Base-by-base conservation (phyloP, 768 basidiomycete species). In the Amanita thiersii region DNA sequence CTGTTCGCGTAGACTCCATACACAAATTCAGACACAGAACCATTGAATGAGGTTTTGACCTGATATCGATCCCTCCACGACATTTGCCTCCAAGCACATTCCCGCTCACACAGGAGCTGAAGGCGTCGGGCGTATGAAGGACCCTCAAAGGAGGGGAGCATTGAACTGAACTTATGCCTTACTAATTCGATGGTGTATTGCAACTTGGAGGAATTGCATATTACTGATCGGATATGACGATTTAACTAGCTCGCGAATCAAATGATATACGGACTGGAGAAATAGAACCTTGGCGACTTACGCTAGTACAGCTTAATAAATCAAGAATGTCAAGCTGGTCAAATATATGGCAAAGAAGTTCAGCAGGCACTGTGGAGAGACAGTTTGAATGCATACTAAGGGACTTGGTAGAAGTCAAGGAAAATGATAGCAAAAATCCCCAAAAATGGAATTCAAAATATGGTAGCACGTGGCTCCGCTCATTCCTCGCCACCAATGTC, bases 1-100 rank as follows among this genome's bases (percentile, higher is more conserved):
- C 68, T 69, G 49, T 69, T 70, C 1, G 65, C 73, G 51, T 75
- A 77, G 18, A 72, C 50, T 1, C 71, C 73, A 6, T 69, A 70
- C 3, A 64, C 60, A 50, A 75, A 73, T 44, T 75, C 72, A 49
- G 73, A 75, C 1, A 74, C 63, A 0, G 67, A 66, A 3, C 70
- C 72, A 0, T 69, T 65, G 6, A 64, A 64, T 0, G 70, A 68
- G 4, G 72, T 50, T 3, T 61, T 52, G 24, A 73, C 52, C 14
- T 55, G 61, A 46, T 62, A 59, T 12, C 56, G 54, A 36, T 54
- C 53, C 38, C 58, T 68, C 61, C 64, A 69, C 14, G 54, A 52
- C 15, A 75, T 52, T 5, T 56, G 58, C 41, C 65, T 66, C 75
- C 76, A 77, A n/a, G 65, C 66, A 11, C 55, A 47, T 53, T 77